A percentile compares a stretch with the other conserved stretches of the same genome.
phyloP scores from a whole-genome alignment of 164 flowering plant species.

The Berberis thunbergii region DNA sequence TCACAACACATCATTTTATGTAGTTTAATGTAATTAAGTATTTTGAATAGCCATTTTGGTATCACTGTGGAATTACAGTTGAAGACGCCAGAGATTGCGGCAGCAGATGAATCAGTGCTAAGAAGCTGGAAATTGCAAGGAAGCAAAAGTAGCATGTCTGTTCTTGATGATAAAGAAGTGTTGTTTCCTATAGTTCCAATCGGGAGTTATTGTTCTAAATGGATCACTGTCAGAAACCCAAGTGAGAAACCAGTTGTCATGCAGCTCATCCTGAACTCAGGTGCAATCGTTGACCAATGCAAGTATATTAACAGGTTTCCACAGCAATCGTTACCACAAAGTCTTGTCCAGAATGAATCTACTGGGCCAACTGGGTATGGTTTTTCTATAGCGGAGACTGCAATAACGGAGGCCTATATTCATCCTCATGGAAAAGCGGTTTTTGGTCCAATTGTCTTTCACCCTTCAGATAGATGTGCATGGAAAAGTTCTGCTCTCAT shows the following conservation, averaged over 20 bases:
- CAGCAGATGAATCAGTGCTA: slow-evolving; percentile 53
- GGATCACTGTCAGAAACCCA: slow-evolving; percentile 69
- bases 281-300: slow-evolving; percentile 54
- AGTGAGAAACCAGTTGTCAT: slow-evolving; percentile 54
- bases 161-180: slow-evolving; percentile 56
- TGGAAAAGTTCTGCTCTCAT: slow-evolving; percentile 76
- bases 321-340: slow-evolving; percentile 25
- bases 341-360: slow-evolving; percentile 20
- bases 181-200: slow-evolving; percentile 52
- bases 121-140: slow-evolving; percentile 68
- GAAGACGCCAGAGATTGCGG: slow-evolving; percentile 32
- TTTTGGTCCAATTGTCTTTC: slow-evolving; percentile 72
- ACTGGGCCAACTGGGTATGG: slow-evolving; percentile 31
- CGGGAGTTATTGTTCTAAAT: slow-evolving; percentile 46
- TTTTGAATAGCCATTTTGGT: neutral
- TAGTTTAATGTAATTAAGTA: no score
- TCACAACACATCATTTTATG: no score
- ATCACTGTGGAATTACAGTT: slow-evolving; percentile 11
- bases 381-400: slow-evolving; percentile 50
- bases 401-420: slow-evolving; percentile 56
- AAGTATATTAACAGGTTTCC: slow-evolving; percentile 22
- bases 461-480: slow-evolving; percentile 54
- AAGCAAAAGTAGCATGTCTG: slow-evolving; percentile 37
- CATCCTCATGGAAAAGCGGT: slow-evolving; percentile 53
- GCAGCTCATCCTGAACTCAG: slow-evolving; percentile 77